Conservation (phyloP, 345 rosid genomes). For the Melastoma malabathricum region DNA sequence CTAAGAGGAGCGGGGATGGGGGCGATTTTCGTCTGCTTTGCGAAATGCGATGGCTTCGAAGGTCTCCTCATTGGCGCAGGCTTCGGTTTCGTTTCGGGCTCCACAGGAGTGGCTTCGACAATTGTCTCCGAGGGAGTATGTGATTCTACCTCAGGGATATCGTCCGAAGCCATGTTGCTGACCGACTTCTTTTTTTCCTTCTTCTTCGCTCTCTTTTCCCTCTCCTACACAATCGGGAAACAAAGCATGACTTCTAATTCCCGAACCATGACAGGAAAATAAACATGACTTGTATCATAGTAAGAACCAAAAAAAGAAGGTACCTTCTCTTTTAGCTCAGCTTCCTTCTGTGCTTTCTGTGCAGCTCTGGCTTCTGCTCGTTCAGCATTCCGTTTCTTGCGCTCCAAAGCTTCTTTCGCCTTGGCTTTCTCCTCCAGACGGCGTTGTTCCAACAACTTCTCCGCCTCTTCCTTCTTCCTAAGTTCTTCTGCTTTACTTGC, state of each 20-base stretch:
- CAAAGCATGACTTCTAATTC: background rate
- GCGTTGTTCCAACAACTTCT: slow-evolving; percentile 42
- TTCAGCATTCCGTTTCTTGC: slow-evolving; percentile 59
- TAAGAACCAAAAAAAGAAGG: background rate
- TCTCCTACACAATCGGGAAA: slow-evolving; percentile 33
- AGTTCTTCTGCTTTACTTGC: slow-evolving; percentile 61
- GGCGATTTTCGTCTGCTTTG: slow-evolving; percentile 47
- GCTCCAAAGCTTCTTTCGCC: slow-evolving; percentile 69
- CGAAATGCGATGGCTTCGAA: slow-evolving; percentile 26
- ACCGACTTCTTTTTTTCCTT: slow-evolving; percentile 40
- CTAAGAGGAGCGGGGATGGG: slow-evolving; percentile 58
- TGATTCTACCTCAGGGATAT: slow-evolving; percentile 17
- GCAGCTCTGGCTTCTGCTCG: slow-evolving; percentile 68
- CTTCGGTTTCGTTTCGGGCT: slow-evolving; percentile 25
- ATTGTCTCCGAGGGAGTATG: slow-evolving; percentile 18
- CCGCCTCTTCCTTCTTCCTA: slow-evolving; percentile 57
- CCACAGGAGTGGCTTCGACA: slow-evolving; percentile 20
- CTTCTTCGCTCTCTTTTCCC: slow-evolving; percentile 68
- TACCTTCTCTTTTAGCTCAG: slow-evolving; percentile 72
- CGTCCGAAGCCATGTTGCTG: slow-evolving; percentile 14
- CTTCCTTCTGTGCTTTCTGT: slow-evolving; percentile 56
- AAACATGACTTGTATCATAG: background rate
- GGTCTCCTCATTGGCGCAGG: slow-evolving; percentile 20
- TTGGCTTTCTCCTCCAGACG: slow-evolving; percentile 64
- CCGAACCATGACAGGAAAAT: background rate